Evolutionary conservation across 345 rosid species (phyloP).

Genomic region (Eucalyptus cladocalyx): DNA sequence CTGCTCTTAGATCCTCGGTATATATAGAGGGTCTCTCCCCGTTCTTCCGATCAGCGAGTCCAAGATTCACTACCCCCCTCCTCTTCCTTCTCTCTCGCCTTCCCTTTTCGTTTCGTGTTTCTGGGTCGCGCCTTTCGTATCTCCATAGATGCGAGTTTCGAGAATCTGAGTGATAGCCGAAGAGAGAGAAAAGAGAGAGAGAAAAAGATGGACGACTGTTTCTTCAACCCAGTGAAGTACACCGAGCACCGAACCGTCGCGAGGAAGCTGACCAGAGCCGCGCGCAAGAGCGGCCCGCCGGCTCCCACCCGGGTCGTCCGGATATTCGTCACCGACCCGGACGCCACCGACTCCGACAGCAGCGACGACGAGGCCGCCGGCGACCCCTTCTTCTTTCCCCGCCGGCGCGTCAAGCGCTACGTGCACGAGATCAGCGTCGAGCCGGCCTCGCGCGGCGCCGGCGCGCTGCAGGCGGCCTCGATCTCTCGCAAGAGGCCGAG

Average conservation of each 20-base stretch:
- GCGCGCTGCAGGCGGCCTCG: not conserved
- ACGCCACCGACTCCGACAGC: slow-evolving; percentile 92
- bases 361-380: slow-evolving; percentile 66
- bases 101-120: not conserved
- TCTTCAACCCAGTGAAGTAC: slow-evolving; percentile 51
- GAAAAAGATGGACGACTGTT: slow-evolving; percentile 19
- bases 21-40: not conserved
- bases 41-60: not conserved
- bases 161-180: not conserved
- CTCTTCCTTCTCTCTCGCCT: not conserved
- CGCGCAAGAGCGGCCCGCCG: not conserved
- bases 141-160: not conserved
- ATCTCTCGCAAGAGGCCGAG: slow-evolving; percentile 12
- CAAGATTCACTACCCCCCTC: not conserved
- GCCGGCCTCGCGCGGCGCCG: slow-evolving; percentile 3
- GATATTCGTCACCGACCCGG: slow-evolving; percentile 48
- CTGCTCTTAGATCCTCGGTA: not conserved
- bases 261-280: slow-evolving; percentile 24
- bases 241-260: slow-evolving; percentile 48
- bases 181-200: not conserved
- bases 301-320: slow-evolving; percentile 23
- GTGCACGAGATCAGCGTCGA: slow-evolving; percentile 66
- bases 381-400: not conserved
- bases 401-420: slow-evolving; percentile 56
- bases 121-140: not conserved